phyloP scores from a whole-genome alignment of 164 flowering plant genomes.

The Euptelea pleiosperma region DNA sequence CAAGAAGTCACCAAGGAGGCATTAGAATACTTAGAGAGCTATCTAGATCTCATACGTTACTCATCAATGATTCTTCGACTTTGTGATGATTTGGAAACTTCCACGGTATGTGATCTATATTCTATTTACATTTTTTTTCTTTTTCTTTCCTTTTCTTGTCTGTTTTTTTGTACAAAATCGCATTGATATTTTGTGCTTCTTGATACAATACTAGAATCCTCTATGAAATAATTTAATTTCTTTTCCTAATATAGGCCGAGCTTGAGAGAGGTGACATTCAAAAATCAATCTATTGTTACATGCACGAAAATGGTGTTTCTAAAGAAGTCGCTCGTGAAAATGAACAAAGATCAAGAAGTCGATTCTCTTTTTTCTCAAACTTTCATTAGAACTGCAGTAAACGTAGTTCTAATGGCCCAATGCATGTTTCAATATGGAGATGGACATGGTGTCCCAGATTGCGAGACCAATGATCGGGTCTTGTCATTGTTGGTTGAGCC shows the following conservation, averaged over 20 bases:
- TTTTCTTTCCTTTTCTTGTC: background rate
- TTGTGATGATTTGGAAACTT: conserved; percentile 35
- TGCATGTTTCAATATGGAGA: conserved; percentile 44
- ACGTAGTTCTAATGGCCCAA: conserved; percentile 33
- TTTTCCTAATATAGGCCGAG: conserved; percentile 21
- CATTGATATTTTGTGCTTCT: too few relatives aligned
- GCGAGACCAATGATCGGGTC: background rate
- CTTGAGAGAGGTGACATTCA: conserved; percentile 29
- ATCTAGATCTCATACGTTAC: conserved; percentile 19
- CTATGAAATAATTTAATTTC: too few relatives aligned
- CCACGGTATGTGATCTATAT: conserved; percentile 29
- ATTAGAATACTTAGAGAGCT: too few relatives aligned
- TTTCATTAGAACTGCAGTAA: conserved; percentile 20
- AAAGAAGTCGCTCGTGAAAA: conserved; percentile 29
- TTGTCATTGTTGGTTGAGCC: conserved; percentile 10
- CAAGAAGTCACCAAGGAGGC: too few relatives aligned
- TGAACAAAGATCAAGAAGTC: conserved; percentile 12
- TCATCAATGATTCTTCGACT: conserved; percentile 33
- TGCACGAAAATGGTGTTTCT: conserved; percentile 4
- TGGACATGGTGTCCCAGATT: conserved; percentile 34
- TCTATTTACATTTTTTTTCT: too few relatives aligned
- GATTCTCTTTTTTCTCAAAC: conserved; percentile 15
- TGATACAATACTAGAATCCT: too few relatives aligned
- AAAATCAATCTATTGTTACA: conserved; percentile 28
- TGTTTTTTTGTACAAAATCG: background rate